Evolutionary conservation across 2,329 filamentous ascomycete species (phyloP).

Genomic region (Colletotrichum salicis): DNA sequence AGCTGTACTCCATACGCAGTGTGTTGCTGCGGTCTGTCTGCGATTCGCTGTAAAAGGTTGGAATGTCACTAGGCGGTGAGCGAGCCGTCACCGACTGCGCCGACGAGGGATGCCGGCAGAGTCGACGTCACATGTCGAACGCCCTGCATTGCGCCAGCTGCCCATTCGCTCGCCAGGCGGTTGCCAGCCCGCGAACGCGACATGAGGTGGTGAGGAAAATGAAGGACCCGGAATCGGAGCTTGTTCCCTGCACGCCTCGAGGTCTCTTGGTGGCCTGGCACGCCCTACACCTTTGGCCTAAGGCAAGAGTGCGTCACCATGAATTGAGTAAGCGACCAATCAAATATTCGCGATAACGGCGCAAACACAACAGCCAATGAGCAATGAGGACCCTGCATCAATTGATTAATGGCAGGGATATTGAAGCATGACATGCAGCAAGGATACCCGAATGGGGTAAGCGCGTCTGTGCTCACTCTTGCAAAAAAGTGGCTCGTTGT

Average conservation of each 20-base stretch:
- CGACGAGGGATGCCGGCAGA: conserved; percentile 25
- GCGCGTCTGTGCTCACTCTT: conserved; percentile 23
- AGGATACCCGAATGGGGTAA: conserved; percentile 11
- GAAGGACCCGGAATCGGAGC: conserved; percentile 4
- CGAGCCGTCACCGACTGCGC: conserved; percentile 23
- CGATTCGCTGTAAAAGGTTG: not conserved
- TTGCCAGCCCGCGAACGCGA: not conserved
- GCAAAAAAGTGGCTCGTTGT: conserved; percentile 22
- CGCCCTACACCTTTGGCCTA: not conserved
- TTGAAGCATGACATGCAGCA: conserved; percentile 25
- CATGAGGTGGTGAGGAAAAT: not conserved
- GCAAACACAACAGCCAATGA: conserved; percentile 9
- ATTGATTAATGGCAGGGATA: conserved; percentile 28
- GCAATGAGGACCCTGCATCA: conserved; percentile 24
- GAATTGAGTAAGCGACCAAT: not conserved
- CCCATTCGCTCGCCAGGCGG: not conserved
- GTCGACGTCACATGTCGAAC: conserved; percentile 31
- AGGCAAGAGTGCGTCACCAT: conserved; percentile 15
- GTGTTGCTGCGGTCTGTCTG: too few species aligned
- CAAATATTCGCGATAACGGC: conserved; percentile 9
- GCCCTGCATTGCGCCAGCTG: conserved; percentile 18
- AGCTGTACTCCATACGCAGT: not conserved
- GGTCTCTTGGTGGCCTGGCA: not conserved
- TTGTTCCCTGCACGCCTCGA: not conserved
- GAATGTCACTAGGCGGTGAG: conserved; percentile 35